A percentile compares a stretch with the other conserved stretches of the same genome.
Evolutionary conservation across 768 basidiomycete species (phyloP).

Genomic region (Amyloporia xantha): DNA sequence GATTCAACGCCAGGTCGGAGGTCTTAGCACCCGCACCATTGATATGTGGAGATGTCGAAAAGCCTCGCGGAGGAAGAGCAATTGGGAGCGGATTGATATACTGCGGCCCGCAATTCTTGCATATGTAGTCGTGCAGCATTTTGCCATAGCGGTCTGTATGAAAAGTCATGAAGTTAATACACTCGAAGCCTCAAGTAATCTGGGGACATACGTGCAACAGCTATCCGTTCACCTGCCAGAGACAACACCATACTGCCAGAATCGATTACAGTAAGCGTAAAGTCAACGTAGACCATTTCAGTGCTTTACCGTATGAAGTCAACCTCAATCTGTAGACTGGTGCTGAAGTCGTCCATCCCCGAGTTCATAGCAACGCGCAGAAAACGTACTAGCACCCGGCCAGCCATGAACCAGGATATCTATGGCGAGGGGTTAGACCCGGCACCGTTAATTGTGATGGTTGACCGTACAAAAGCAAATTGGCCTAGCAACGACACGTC

Average conservation of each 20-base stretch:
- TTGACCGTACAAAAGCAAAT: slow-evolving; percentile 57
- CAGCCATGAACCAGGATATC: slow-evolving; percentile 55
- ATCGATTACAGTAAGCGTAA: not conserved
- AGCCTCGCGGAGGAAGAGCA: not conserved
- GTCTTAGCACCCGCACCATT: not conserved
- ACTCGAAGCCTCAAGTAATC: not conserved
- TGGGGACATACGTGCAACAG: slow-evolving; percentile 45
- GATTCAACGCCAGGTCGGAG: not conserved
- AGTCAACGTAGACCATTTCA: not conserved
- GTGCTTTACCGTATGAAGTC: slow-evolving; percentile 52
- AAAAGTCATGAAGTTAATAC: not conserved
- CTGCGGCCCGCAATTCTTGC: not conserved
- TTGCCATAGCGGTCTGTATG: slow-evolving; percentile 41
- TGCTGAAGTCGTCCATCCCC: slow-evolving; percentile 48
- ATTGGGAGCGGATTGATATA: not conserved
- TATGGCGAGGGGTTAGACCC: not conserved
- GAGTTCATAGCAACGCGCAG: slow-evolving; percentile 55
- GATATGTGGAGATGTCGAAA: not conserved
- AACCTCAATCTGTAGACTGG: slow-evolving; percentile 54
- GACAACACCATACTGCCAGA: not conserved
- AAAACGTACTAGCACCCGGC: slow-evolving; percentile 61
- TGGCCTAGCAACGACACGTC: slow-evolving; percentile 64
- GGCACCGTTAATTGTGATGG: too few species aligned
- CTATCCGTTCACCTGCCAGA: slow-evolving; percentile 40
- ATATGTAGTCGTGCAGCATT: slow-evolving; percentile 42